Conservation (phyloP, 139 green algal species). For the Edaphochlamys debaryana region DNA sequence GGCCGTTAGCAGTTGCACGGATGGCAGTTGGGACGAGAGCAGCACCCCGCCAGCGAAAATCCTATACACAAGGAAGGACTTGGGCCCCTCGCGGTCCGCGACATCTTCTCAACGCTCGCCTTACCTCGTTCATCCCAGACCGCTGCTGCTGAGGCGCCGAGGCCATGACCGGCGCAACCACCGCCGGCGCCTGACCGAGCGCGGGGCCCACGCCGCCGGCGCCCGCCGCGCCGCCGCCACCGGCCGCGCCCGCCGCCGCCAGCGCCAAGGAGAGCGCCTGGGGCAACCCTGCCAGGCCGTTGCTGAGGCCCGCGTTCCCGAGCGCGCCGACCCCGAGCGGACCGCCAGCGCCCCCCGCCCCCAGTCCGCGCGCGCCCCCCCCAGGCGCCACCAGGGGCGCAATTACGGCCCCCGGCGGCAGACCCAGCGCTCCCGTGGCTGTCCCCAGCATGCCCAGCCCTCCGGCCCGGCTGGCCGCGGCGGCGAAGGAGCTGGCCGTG, state of each 20-base stretch:
- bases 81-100: too few relatives aligned
- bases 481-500: not conserved
- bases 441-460: not conserved
- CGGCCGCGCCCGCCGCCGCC: not conserved
- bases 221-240: not conserved
- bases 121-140: too few relatives aligned
- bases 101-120: too few relatives aligned
- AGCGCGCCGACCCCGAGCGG: too few relatives aligned
- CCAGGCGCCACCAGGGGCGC: too few relatives aligned
- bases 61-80: not conserved
- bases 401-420: too few relatives aligned
- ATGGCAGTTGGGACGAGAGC: not conserved
- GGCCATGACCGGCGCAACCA: not conserved
- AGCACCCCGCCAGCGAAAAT: not conserved
- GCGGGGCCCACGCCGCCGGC: not conserved
- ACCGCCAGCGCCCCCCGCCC: not conserved
- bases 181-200: too few relatives aligned
- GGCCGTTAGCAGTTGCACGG: too few relatives aligned
- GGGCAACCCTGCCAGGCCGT: not conserved
- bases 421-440: too few relatives aligned
- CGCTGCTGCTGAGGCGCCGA: too few relatives aligned
- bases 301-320: not conserved
- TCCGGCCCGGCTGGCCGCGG: too few relatives aligned
- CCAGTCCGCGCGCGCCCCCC: too few relatives aligned
- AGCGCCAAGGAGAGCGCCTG: conserved; percentile 6